Base-by-base conservation (phyloP, 768 basidiomycete genomes). In the Suillus decipiens region DNA sequence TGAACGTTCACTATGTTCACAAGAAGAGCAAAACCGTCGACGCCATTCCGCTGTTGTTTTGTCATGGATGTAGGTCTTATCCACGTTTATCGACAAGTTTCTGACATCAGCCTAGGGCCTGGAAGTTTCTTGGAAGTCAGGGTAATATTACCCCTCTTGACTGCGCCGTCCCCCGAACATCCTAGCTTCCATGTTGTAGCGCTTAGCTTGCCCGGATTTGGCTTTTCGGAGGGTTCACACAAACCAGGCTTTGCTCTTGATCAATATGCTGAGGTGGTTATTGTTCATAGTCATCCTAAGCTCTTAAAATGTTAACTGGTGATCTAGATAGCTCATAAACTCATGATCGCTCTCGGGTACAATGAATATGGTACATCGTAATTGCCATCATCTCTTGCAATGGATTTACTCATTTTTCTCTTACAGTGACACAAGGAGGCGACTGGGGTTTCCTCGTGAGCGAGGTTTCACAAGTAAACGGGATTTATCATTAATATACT, bases 101-200 rank as follows among this genome's bases (percentile, higher is more conserved):
- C 53, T 54, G n/a, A 54, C 34, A n/a, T 22, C 14, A n/a, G 34
- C n/a, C 3, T 6, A 54, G 53, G 53, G 53, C 51, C 51, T 33
- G 51, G 51, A 34, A 36, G 53, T 54, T 54, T 54, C 53, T 15
- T 54, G 10, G 51, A 53, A 53, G 12, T 53, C 11, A 33, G 5
- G 19, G n/a, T 6, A 15, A 14, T 54, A 1, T 14, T 53, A 19
- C 84, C 86, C 3, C 68, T 86, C 5, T 72, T 90, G 63, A 76
- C 80, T 0, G 71, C 77, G 24, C 71, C 73, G 0, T 76, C 79
- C 1, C 61, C 75, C 2, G 72, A 78, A 0, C 77, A 82, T 5
- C 87, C 86, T 1, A 83, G 80, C 58, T 89, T 89, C 70, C 85
- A 89, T 65, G 84, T 89, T 24, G 85, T 89, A 0, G 83, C 82